Conservation (phyloP, 305 asterid species). For the Coffea humblotiana region DNA sequence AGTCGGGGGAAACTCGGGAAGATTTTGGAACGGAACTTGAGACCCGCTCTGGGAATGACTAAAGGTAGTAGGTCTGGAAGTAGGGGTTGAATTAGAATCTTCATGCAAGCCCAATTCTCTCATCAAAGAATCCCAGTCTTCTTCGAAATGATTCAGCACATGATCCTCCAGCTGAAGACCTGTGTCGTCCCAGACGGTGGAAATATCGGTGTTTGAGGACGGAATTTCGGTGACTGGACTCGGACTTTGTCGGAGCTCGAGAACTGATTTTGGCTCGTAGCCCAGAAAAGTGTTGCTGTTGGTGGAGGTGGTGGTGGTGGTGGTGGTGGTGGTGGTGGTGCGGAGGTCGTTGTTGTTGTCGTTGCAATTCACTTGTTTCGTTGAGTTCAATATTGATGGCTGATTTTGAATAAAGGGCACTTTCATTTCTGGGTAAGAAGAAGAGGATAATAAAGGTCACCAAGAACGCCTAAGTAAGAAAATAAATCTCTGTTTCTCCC, state of each 20-base stretch:
- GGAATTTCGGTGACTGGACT: conserved; percentile 60
- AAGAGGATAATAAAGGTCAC: neutral
- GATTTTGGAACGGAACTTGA: conserved; percentile 27
- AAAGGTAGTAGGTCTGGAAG: conserved; percentile 22
- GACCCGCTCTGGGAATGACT: conserved; percentile 30
- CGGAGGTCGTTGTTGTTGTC: conserved; percentile 11
- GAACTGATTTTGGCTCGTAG: conserved; percentile 97
- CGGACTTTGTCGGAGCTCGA: conserved; percentile 77
- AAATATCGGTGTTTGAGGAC: conserved; percentile 20
- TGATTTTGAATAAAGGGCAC: conserved; percentile 77
- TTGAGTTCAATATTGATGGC: conserved; percentile 24
- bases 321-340: conserved; percentile 10
- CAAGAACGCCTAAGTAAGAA: neutral
- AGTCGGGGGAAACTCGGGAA: conserved; percentile 41
- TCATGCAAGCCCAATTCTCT: conserved; percentile 81
- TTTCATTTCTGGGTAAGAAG: conserved; percentile 62
- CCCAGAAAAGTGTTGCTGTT: conserved; percentile 21
- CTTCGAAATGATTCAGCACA: conserved; percentile 61
- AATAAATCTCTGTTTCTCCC: conserved; percentile 3
- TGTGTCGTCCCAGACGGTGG: conserved; percentile 34
- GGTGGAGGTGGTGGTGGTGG: neutral
- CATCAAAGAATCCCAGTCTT: conserved; percentile 89
- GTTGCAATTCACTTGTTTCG: conserved; percentile 29
- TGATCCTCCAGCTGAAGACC: conserved; percentile 66
- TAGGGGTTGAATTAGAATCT: conserved; percentile 35